Conservation (phyloP, 768 basidiomycete species). For the Gloeopeniophorella convolvens region DNA sequence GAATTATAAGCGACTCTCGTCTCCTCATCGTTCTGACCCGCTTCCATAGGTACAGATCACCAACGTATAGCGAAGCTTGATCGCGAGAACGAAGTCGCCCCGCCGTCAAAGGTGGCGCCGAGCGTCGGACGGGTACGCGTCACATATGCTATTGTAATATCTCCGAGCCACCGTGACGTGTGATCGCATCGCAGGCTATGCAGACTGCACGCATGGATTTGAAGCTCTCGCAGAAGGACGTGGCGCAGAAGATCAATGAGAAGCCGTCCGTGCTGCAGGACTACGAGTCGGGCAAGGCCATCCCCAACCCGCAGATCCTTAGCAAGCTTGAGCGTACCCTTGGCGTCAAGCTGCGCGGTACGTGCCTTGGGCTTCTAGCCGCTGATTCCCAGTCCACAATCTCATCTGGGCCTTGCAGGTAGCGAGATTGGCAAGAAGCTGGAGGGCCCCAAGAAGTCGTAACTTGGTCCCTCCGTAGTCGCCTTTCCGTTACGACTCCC, state of each 20-base stretch:
- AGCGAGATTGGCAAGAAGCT: conserved; percentile 82
- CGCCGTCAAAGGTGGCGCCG: conserved; percentile 72
- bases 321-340: conserved; percentile 82
- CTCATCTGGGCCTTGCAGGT: conserved; percentile 36
- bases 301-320: conserved; percentile 82
- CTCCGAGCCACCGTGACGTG: background rate
- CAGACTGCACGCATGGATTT: conserved; percentile 72
- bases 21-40: background rate
- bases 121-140: conserved; percentile 63
- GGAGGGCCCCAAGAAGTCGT: conserved; percentile 71
- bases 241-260: conserved; percentile 91
- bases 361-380: conserved; percentile 21
- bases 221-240: conserved; percentile 83
- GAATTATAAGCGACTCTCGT: background rate
- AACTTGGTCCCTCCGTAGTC: conserved; percentile 37
- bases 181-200: conserved; percentile 52
- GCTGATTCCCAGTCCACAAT: background rate
- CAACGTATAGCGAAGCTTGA: conserved; percentile 91
- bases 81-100: conserved; percentile 92
- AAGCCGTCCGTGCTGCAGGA: conserved; percentile 85
- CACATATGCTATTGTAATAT: background rate
- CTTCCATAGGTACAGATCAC: conserved; percentile 75
- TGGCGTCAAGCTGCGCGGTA: conserved; percentile 86
- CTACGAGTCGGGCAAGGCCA: conserved; percentile 82
- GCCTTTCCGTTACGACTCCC: conserved; percentile 25